These are phyloP conservation scores for Polychytrium aggregatum DNA, from an alignment of 192 early-diverging fungal genomes.

Conservation along the genomic window DNA sequence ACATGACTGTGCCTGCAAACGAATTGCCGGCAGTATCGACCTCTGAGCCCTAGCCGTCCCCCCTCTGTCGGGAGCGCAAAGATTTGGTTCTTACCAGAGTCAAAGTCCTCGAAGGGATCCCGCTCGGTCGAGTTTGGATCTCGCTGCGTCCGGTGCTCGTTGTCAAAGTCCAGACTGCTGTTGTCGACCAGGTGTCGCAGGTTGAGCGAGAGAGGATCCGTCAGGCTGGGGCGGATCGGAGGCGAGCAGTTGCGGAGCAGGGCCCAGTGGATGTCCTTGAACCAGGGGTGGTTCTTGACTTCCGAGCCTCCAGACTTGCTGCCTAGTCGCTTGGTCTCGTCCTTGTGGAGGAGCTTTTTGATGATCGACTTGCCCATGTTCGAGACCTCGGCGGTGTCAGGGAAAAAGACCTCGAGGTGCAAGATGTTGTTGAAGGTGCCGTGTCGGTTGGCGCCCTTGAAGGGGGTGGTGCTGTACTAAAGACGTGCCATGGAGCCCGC, in stretches of 20 bases:
- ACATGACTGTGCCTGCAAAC: too few relatives aligned
- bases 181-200: constrained; percentile 57
- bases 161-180: constrained; percentile 52
- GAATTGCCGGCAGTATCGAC: too few relatives aligned
- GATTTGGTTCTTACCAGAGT: too few relatives aligned
- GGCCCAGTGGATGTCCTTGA: constrained; percentile 87
- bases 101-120: too few relatives aligned
- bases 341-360: constrained; percentile 76
- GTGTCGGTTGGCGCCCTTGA: constrained; percentile 84
- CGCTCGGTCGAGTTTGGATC: too few relatives aligned
- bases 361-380: constrained; percentile 61
- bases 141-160: too few relatives aligned
- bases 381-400: constrained; percentile 35
- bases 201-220: constrained; percentile 38
- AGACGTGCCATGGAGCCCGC: too few relatives aligned
- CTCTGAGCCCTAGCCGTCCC: too few relatives aligned
- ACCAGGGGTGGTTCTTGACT: constrained; percentile 84
- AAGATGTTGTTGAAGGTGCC: constrained; percentile 82
- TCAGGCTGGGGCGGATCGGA: constrained; percentile 61
- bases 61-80: too few relatives aligned
- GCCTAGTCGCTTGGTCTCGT: constrained; percentile 79
- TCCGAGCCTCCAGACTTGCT: constrained; percentile 82
- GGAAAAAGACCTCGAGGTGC: constrained; percentile 68
- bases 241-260: constrained; percentile 73
- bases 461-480: constrained; percentile 85